Evolutionary conservation across 2,329 filamentous ascomycete species (phyloP), one percentile per base, ranked within the genome.

Genomic region (Coleophoma cylindrospora): DNA sequence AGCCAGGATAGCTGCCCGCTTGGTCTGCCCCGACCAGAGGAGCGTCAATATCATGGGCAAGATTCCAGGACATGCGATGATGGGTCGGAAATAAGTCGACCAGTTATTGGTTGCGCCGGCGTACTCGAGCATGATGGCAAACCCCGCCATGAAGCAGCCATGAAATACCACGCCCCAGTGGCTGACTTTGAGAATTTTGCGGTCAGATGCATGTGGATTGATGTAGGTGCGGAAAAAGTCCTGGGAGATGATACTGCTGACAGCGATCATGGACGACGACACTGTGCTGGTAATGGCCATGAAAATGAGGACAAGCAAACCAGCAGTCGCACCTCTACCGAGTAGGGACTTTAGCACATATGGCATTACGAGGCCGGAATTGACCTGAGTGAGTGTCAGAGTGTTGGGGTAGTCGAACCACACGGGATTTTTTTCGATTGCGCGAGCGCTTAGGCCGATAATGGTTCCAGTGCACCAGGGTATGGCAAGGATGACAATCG

Each of bases 151-250:
- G 56, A 77, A 76, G 5, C 68, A 57, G 2, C 68, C 73, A 45
- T 75, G 71, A n/a, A 72, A 65, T 1, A 75, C 63, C 0, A 77
- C 74, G 1, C 68, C 69, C n/a, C 70, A 52, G 51, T 77, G 75
- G 43, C 73, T 76, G 27, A 74, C 69, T 14, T 63, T 59, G 3
- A 77, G 61, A 1, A 71, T 64, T 34, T 66, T 64, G 34, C 65
- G 64, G 55, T 76, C 73, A 1, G 66, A 68, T 0, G 73, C 74
- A 9, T 63, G 58, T 0, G 72, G 71, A 50, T 76, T 72, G 63
- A 76, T 65, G 52, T 78, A 77, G 4, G 72, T 76, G 45, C 71
- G 69, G 61, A 72, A 78, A n/a, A 76, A 57, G 52, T 78, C 74
- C 45, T 74, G 70, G 5, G 72, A 74, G 8, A 77, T 61, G 40